Evolutionary conservation across 2,329 filamentous ascomycete genomes (phyloP), one percentile per base, ranked within the genome.

Genomic region (Penicillium sp.): DNA sequence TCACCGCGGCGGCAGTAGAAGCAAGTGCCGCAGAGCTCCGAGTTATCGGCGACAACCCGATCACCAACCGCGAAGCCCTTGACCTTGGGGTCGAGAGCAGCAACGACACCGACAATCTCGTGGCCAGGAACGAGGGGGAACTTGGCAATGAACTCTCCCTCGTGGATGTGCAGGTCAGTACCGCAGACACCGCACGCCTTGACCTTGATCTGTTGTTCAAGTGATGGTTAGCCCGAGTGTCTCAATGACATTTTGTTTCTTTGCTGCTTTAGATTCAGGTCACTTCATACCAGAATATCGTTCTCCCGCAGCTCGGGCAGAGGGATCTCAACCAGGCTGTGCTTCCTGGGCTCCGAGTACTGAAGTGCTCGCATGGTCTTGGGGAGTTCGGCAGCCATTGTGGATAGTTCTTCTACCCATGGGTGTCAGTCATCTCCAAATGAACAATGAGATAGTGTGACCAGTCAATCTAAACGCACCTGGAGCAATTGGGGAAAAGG

Each of bases 1-100:
- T 90, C 83, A 52, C 88, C 87, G 58, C 87, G 84, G 60, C 85
- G 84, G 78, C 89, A 91, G 80, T 90, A 89, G 81, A 89, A 89
- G 78, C 89, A 91, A 73, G 87, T 84, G 43, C 85, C 85, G 76
- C 89, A 91, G 37, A 90, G 83, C 73, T 90, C 78, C 4, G 78
- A 81, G 67, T 79, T 79, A 66, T 79, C 77, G 8, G 77, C 86
- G 59, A 84, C 84, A 28, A 90, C 87, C 49, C 86, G 84, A 68
- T 89, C 86, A 58, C 87, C 87, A 57, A 89, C 70, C 49, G 81
- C 69, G 74, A 89, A 86, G 40, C 79, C 82, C 64, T 82, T 84
- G 60, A 89, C 86, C 65, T 85, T 81, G 60, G 80, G 80, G 48
- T 84, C 84, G 33, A 85, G 71, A n/a, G 82, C 85, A 33, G 84